Conservation (phyloP, 371 early-diverging fungal genomes). For the Encephalitozoon intestinalis region DNA sequence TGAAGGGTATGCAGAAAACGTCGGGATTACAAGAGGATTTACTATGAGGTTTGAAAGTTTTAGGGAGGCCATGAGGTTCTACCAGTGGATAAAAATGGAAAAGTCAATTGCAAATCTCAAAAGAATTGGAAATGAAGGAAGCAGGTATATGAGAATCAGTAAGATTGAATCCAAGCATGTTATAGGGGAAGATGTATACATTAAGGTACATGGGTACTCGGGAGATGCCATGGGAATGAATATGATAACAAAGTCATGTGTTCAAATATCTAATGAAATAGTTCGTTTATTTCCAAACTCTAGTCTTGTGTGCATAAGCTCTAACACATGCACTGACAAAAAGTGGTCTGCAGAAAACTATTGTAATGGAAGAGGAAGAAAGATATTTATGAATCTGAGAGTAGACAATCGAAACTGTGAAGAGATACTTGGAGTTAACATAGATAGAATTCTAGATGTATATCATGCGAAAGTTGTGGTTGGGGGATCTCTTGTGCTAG, state of each 20-base stretch:
- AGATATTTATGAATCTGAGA: conserved; percentile 20
- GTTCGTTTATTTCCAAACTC: not conserved
- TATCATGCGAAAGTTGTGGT: conserved; percentile 38
- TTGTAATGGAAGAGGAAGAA: conserved; percentile 79
- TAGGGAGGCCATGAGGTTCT: conserved; percentile 63
- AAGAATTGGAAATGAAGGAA: conserved; percentile 16
- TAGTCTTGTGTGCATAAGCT: conserved; percentile 66
- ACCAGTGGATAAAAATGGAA: conserved; percentile 24
- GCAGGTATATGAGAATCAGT: conserved; percentile 28
- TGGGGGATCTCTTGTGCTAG: conserved; percentile 87
- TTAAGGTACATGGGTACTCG: conserved; percentile 67
- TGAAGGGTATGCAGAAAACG: conserved; percentile 65
- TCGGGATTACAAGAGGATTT: conserved; percentile 87
- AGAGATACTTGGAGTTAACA: conserved; percentile 17
- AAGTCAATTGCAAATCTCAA: conserved; percentile 3
- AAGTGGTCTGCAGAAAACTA: conserved; percentile 90
- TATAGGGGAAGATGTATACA: conserved; percentile 8
- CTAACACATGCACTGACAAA: conserved; percentile 91
- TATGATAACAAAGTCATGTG: conserved; percentile 90
- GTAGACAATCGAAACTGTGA: conserved; percentile 12
- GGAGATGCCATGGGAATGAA: conserved; percentile 99
- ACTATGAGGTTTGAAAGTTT: conserved; percentile 73
- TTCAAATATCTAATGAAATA: conserved; percentile 61
- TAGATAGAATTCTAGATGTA: conserved; percentile 12
- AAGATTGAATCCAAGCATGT: conserved; percentile 25